These are phyloP conservation scores for Hyaloscypha finlandica DNA, from an alignment of 495 filamentous ascomycete species.

Conservation along the genomic window DNA sequence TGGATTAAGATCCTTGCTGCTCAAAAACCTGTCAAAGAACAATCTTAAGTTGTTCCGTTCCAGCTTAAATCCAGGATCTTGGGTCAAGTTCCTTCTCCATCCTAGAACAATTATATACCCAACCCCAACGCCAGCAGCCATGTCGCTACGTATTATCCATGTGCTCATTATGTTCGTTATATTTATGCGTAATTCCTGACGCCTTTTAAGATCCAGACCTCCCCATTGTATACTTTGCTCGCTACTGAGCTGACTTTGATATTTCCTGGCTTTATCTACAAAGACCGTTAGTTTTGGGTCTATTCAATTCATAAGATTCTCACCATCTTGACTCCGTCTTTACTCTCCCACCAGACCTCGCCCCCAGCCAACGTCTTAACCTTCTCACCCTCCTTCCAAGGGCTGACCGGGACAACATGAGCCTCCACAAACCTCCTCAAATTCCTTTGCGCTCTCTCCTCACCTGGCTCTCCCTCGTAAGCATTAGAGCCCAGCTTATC, in stretches of 20 bases:
- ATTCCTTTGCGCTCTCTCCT: constrained; percentile 78
- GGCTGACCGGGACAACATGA: constrained; percentile 74
- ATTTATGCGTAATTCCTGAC: constrained; percentile 60
- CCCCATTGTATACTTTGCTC: constrained; percentile 77
- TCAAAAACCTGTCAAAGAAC: neutral
- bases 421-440: constrained; percentile 83
- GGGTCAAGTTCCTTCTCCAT: neutral
- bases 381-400: constrained; percentile 79
- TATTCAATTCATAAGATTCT: constrained; percentile 32
- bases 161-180: neutral
- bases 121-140: neutral
- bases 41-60: neutral
- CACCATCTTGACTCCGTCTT: constrained; percentile 71
- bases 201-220: constrained; percentile 75
- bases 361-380: constrained; percentile 68
- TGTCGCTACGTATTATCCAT: neutral
- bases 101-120: neutral
- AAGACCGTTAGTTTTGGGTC: neutral
- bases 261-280: constrained; percentile 75
- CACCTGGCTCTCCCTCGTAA: constrained; percentile 77
- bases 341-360: constrained; percentile 78
- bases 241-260: constrained; percentile 73
- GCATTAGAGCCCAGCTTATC: constrained; percentile 68
- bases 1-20: neutral
- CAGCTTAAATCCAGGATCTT: neutral